Evolutionary conservation across 768 basidiomycete genomes (phyloP).

Genomic region (Lyophyllum shimeji): DNA sequence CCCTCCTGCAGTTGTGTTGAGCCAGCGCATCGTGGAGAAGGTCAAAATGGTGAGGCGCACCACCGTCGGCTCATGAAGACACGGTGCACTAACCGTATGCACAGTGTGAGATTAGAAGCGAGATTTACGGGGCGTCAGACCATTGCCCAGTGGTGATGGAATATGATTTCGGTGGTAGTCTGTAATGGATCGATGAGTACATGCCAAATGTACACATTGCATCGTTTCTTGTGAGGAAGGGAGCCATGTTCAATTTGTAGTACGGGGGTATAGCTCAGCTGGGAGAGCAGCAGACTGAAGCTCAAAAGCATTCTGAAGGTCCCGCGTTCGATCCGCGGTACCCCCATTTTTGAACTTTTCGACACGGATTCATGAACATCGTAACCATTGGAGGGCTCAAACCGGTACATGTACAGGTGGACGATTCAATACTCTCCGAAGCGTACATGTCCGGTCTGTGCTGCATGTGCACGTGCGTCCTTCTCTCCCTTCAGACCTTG

Average conservation of each 20-base stretch:
- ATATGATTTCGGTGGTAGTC: slow-evolving; percentile 6
- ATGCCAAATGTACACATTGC: neutral
- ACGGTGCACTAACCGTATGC: neutral
- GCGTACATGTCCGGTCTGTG: slow-evolving; percentile 77
- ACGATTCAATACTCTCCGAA: slow-evolving; percentile 73
- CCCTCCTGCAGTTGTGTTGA: slow-evolving; percentile 60
- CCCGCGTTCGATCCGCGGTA: slow-evolving; percentile 76
- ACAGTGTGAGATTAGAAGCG: slow-evolving; percentile 80
- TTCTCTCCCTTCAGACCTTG: slow-evolving; percentile 92
- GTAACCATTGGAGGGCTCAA: too few relatives aligned
- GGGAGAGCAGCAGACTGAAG: slow-evolving; percentile 65
- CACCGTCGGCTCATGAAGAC: neutral
- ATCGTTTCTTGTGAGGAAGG: too few relatives aligned
- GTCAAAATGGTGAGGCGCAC: slow-evolving; percentile 54
- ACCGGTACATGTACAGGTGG: neutral
- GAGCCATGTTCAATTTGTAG: too few relatives aligned
- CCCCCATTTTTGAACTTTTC: slow-evolving; percentile 42
- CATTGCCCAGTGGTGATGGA: slow-evolving; percentile 84
- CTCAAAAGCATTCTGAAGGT: slow-evolving; percentile 51
- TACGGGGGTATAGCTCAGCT: slow-evolving; percentile 73
- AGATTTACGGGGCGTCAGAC: slow-evolving; percentile 87
- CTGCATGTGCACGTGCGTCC: slow-evolving; percentile 86
- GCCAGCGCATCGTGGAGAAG: slow-evolving; percentile 61
- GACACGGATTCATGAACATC: too few relatives aligned
- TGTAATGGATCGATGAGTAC: neutral